These are phyloP conservation scores for Casaregolazyma lundiana DNA, from an alignment of 1,139 yeast genomes.

Conservation along the genomic window DNA sequence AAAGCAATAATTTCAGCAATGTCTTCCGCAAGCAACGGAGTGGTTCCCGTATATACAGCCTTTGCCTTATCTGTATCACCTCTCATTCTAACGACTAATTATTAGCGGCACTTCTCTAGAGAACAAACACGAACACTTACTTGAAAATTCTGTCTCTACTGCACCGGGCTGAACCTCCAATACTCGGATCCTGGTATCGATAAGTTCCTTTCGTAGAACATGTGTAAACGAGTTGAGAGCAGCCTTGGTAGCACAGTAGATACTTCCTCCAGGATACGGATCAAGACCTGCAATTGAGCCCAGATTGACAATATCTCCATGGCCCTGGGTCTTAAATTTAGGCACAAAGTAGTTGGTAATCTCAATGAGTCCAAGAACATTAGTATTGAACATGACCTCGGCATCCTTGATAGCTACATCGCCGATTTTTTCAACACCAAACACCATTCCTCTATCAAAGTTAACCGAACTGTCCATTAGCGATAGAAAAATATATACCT, in stretches of 20 bases:
- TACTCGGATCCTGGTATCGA: conserved; percentile 68
- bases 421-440: conserved; percentile 65
- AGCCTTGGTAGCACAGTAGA: conserved; percentile 86
- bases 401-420: conserved; percentile 49
- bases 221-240: conserved; percentile 74
- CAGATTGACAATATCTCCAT: conserved; percentile 75
- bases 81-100: conserved; percentile 54
- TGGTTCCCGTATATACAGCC: conserved; percentile 65
- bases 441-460: conserved; percentile 53
- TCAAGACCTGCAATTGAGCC: conserved; percentile 90
- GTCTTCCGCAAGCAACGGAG: conserved; percentile 71
- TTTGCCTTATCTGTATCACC: conserved; percentile 70
- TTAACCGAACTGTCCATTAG: neutral
- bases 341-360: conserved; percentile 63
- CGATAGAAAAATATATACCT: conserved; percentile 14
- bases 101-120: neutral
- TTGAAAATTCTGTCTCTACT: conserved; percentile 81
- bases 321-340: conserved; percentile 50
- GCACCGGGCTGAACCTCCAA: conserved; percentile 85
- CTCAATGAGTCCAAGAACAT: conserved; percentile 65
- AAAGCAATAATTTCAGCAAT: conserved; percentile 79
- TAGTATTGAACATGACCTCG: conserved; percentile 62
- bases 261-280: conserved; percentile 78
- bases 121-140: conserved; percentile 14
- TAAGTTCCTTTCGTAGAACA: conserved; percentile 71